Base-by-base conservation (phyloP, 768 basidiomycete genomes). In the Boletus vermiculosoides region DNA sequence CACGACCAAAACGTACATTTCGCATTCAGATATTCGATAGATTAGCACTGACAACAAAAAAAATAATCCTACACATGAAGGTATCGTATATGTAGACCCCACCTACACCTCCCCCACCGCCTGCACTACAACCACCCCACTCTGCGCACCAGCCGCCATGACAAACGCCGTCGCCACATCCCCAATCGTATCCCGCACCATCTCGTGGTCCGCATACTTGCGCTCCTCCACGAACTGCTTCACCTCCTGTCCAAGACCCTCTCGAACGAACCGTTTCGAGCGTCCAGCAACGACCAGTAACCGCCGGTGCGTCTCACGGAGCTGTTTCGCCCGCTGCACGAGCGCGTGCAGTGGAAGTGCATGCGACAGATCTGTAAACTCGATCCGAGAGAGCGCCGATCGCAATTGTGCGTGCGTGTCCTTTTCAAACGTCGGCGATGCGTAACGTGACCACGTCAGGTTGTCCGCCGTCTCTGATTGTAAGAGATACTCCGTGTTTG, bases 381-480 rank as follows among this genome's bases (percentile, higher is more conserved):
- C 70, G 45, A 94, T 82, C 28, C 90, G 82, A 2, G 80, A 71
- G n/a, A 90, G 78, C 18, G 88, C 83, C 0, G 57, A 46, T 5
- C 58, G 64, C 22, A 68, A 4, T 0, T 33, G 58, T 0, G 52
- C 36, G 0, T 51, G 52, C 2, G 50, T 36, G 8, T 62, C 62
- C 20, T 58, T 50, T 11, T 63, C 62, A 18, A 45, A 31, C n/a
- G 10, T 23, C 9, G 63, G 56, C 13, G 58, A 60, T 7, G 86
- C 77, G 63, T 84, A 90, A 41, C 80, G 81, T 1, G 80, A 76
- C 92, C 94, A 95, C 22, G 83, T 64, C 28, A 94, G 61, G 64
- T 86, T 84, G 69, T 98, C 95, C 1, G 92, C 92, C 1, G 90
- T 89, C 22, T 89, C 84, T 0, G 92, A 95, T 4, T 81, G 83